These are phyloP conservation scores for Agaricus subrufescens DNA, from an alignment of 768 basidiomycete species.

Conservation along the genomic window DNA sequence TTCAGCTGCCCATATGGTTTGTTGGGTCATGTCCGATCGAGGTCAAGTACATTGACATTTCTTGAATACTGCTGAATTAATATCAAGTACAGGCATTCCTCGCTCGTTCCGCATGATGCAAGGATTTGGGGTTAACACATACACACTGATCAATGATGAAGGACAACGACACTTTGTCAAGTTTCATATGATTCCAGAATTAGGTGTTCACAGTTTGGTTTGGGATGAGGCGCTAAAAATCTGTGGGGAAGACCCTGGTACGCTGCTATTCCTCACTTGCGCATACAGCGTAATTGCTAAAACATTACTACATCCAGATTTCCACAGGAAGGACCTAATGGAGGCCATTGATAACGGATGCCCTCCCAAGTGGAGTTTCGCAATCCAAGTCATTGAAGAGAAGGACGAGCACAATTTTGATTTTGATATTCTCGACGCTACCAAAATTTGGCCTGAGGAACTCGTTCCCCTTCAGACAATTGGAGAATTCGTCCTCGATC, in stretches of 20 bases:
- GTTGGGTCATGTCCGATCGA: conserved; percentile 87
- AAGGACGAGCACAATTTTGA: conserved; percentile 76
- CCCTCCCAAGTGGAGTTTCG: conserved; percentile 76
- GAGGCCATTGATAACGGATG: conserved; percentile 75
- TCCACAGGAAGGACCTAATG: conserved; percentile 80
- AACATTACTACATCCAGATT: conserved; percentile 40
- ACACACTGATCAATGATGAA: conserved; percentile 60
- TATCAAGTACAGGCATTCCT: conserved; percentile 48
- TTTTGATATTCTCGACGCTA: conserved; percentile 84
- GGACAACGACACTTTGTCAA: conserved; percentile 81
- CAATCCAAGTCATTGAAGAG: conserved; percentile 69
- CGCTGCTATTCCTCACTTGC: conserved; percentile 1
- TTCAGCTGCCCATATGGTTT: conserved; percentile 64
- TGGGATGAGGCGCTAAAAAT: conserved; percentile 94
- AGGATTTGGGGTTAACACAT: conserved; percentile 87
- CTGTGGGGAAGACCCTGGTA: conserved; percentile 75
- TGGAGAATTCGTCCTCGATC: conserved; percentile 67
- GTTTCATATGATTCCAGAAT: conserved; percentile 78
- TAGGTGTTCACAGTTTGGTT: conserved; percentile 77
- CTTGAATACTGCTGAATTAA: neutral
- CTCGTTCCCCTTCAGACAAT: conserved; percentile 72
- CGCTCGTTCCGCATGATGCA: conserved; percentile 88
- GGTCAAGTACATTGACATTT: conserved; percentile 16
- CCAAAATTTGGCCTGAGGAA: conserved; percentile 84
- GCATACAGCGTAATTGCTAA: neutral